Evolutionary conservation across 805 yeast species (phyloP).

Genomic region (Candida sithepensis): DNA sequence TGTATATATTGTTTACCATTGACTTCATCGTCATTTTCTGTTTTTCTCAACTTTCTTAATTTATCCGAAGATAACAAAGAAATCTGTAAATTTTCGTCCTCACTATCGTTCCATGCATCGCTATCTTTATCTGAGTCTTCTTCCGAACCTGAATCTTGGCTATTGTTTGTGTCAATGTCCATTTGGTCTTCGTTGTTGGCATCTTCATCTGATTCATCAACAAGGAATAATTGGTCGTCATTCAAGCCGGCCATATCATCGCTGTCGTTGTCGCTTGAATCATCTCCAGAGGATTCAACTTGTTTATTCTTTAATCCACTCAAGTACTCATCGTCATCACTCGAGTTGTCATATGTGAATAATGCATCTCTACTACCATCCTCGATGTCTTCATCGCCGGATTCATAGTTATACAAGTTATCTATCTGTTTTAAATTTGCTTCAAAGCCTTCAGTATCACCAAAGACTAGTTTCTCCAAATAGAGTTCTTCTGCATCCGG

Average conservation of each 20-base stretch:
- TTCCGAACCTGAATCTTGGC: constrained; percentile 24
- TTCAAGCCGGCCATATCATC: constrained; percentile 34
- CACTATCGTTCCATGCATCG: constrained; percentile 85
- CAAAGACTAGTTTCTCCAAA: constrained; percentile 83
- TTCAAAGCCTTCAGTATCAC: constrained; percentile 77
- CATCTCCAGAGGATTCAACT: constrained; percentile 32
- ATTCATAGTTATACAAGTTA: constrained; percentile 46
- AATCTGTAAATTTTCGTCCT: constrained; percentile 71
- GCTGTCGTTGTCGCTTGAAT: constrained; percentile 30
- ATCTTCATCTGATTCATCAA: constrained; percentile 44
- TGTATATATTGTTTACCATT: constrained; percentile 32
- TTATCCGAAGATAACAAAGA: constrained; percentile 58
- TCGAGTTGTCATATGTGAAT: constrained; percentile 24
- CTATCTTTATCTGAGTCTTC: constrained; percentile 25
- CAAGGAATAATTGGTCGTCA: constrained; percentile 51
- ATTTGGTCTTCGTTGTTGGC: constrained; percentile 24
- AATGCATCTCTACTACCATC: constrained; percentile 22
- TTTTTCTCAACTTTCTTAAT: constrained; percentile 66
- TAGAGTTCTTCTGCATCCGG: constrained; percentile 82
- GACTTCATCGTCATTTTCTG: constrained; percentile 36
- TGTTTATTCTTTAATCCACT: constrained; percentile 43
- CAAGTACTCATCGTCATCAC: constrained; percentile 32
- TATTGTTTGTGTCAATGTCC: constrained; percentile 32
- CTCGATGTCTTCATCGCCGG: constrained; percentile 33
- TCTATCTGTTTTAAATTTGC: constrained; percentile 58